These are phyloP conservation scores for Chrysoporthe cubensis DNA, from an alignment of 2,329 filamentous ascomycete species.

Conservation along the genomic window DNA sequence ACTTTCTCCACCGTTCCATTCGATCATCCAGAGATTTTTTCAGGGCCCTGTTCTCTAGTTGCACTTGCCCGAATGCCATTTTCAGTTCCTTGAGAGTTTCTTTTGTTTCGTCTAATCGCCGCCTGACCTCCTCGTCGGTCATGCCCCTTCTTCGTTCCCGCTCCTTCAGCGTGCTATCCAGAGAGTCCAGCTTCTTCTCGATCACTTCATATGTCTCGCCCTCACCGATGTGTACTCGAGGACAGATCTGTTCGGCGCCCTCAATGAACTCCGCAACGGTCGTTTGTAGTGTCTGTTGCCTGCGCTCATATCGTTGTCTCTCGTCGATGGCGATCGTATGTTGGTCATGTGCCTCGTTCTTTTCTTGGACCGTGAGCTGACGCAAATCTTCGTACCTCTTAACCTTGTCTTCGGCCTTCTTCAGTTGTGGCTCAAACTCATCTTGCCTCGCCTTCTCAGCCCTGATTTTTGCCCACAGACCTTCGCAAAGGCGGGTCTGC, in stretches of 20 bases:
- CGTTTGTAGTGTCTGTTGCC: conserved; percentile 50
- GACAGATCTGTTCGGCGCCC: conserved; percentile 58
- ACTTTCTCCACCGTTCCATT: conserved; percentile 75
- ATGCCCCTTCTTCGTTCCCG: conserved; percentile 64
- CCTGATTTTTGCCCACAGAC: conserved; percentile 42
- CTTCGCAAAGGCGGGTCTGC: conserved; percentile 49
- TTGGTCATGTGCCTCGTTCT: conserved; percentile 62
- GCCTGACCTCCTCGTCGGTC: conserved; percentile 66
- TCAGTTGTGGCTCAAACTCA: conserved; percentile 51
- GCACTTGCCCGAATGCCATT: conserved; percentile 49
- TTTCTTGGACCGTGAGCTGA: conserved; percentile 58
- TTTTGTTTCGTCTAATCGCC: conserved; percentile 47
- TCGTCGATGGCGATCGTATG: conserved; percentile 53
- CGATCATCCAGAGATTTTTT: conserved; percentile 69
- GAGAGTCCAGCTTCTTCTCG: conserved; percentile 54
- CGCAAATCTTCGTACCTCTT: conserved; percentile 53
- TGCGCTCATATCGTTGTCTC: conserved; percentile 49
- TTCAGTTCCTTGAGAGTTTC: conserved; percentile 46
- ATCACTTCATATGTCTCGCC: conserved; percentile 65
- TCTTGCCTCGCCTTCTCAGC: conserved; percentile 39
- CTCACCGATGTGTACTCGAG: conserved; percentile 65
- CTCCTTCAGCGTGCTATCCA: conserved; percentile 59
- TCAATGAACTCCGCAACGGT: conserved; percentile 57
- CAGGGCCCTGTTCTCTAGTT: conserved; percentile 46
- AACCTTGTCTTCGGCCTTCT: conserved; percentile 60